These are phyloP conservation scores for Periconia sp. DNA, from an alignment of 2,329 filamentous ascomycete genomes.

Conservation along the genomic window DNA sequence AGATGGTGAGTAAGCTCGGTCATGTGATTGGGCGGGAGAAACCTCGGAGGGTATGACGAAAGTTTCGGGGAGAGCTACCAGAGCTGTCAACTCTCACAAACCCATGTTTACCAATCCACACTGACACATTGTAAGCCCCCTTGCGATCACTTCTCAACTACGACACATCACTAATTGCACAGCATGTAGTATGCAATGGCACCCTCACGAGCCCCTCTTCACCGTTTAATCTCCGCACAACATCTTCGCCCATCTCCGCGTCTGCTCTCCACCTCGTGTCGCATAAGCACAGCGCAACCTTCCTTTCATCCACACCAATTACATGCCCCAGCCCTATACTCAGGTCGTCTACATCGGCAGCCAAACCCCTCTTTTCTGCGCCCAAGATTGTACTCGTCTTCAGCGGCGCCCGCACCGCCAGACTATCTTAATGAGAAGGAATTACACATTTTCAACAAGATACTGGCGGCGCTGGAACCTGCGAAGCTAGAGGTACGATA, in stretches of 20 bases:
- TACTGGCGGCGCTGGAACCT: slow-evolving; percentile 51
- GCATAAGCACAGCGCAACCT: slow-evolving; percentile 10
- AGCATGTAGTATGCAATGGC: slow-evolving; percentile 37
- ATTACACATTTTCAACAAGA: slow-evolving; percentile 54
- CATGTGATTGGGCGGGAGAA: slow-evolving; percentile 38
- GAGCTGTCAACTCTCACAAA: slow-evolving; percentile 19
- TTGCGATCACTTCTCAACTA: neutral
- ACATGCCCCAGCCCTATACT: slow-evolving; percentile 16
- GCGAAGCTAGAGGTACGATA: slow-evolving; percentile 55
- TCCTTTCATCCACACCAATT: neutral
- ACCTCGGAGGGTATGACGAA: slow-evolving; percentile 39
- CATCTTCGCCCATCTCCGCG: slow-evolving; percentile 25
- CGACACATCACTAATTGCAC: slow-evolving; percentile 11
- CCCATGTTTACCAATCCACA: slow-evolving; percentile 11
- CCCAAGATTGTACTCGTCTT: slow-evolving; percentile 31
- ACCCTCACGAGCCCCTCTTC: slow-evolving; percentile 40
- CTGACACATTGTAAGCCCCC: slow-evolving; percentile 9
- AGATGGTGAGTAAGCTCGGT: slow-evolving; percentile 19
- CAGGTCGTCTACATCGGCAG: slow-evolving; percentile 9
- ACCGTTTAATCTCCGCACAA: slow-evolving; percentile 15
- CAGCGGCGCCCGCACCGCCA: slow-evolving; percentile 45
- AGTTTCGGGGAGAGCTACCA: slow-evolving; percentile 17
- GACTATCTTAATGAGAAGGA: slow-evolving; percentile 56
- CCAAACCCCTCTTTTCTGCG: slow-evolving; percentile 14
- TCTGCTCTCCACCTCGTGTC: slow-evolving; percentile 22